Percentiles rank a stretch among this genome's conserved stretches.
phyloP scores from a whole-genome alignment of 495 filamentous ascomycete species.

The Penicillium herquei region DNA sequence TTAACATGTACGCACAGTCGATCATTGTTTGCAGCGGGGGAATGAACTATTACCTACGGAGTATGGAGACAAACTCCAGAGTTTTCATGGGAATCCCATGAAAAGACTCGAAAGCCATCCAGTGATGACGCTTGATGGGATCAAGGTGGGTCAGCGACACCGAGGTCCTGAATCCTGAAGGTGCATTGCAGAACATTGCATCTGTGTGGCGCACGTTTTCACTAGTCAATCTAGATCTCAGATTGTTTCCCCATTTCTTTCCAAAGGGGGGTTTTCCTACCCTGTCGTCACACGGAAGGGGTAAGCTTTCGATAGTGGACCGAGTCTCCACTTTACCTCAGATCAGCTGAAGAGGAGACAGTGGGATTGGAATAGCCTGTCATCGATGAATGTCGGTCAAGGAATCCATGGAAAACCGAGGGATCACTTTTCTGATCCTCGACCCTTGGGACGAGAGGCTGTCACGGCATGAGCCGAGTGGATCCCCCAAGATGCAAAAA shows the following conservation, averaged over 20 bases:
- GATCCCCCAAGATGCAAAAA: not conserved
- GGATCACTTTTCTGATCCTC: not conserved
- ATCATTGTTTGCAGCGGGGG: constrained; percentile 21
- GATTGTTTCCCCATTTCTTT: not conserved
- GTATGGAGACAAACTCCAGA: no score
- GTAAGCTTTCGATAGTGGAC: not conserved
- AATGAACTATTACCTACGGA: not conserved
- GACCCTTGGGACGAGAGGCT: not conserved
- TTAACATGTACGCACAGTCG: constrained; percentile 2
- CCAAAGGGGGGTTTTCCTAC: not conserved
- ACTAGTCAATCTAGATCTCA: constrained; percentile 9
- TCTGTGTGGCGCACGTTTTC: constrained; percentile 14
- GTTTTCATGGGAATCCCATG: no score
- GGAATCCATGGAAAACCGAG: not conserved
- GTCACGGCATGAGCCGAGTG: not conserved
- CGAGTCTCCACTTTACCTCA: not conserved
- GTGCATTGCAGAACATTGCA: constrained; percentile 3
- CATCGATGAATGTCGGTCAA: not conserved
- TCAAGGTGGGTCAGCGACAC: constrained; percentile 11
- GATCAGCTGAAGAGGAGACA: constrained; percentile 1
- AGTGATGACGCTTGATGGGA: constrained; percentile 5
- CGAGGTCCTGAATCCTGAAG: constrained; percentile 8
- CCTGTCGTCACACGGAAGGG: constrained; percentile 2
- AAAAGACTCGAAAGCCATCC: not conserved
- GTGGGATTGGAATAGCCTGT: not conserved